These are phyloP conservation scores for Biscutella auriculata DNA, from an alignment of 441 rosid genomes.

Conservation along the genomic window DNA sequence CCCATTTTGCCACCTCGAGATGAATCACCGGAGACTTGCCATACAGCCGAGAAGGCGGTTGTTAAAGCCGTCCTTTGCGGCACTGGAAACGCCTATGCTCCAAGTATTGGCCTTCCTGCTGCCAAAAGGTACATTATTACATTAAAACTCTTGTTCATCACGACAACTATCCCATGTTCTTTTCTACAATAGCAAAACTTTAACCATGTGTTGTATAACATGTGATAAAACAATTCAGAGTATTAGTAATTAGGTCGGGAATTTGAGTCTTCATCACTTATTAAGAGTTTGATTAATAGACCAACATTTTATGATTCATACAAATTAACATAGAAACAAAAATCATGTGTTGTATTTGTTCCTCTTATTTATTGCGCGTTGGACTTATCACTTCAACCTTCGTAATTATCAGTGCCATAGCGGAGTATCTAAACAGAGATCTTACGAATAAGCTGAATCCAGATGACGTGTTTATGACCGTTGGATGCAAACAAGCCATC, in stretches of 20 bases:
- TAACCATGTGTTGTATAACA: too few relatives aligned
- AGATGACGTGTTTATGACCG: conserved; percentile 39
- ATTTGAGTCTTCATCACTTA: too few relatives aligned
- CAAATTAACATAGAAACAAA: too few relatives aligned
- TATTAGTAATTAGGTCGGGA: too few relatives aligned
- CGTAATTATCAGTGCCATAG: conserved; percentile 26
- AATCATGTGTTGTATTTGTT: too few relatives aligned
- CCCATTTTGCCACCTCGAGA: conserved; percentile 20
- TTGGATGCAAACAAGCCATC: conserved; percentile 46
- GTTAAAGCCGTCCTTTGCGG: conserved; percentile 27
- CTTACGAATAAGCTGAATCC: conserved; percentile 30
- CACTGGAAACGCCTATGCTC: conserved; percentile 31
- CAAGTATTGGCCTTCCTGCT: conserved; percentile 23
- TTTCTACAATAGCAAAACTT: too few relatives aligned
- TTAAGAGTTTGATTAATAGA: too few relatives aligned
- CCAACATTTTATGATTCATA: too few relatives aligned
- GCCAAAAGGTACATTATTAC: conserved; percentile 34
- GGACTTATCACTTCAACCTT: not conserved
- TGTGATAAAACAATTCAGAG: too few relatives aligned
- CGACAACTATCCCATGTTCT: too few relatives aligned
- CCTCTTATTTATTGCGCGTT: too few relatives aligned
- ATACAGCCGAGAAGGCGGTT: conserved; percentile 32
- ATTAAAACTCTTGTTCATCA: not conserved
- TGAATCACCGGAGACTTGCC: conserved; percentile 23
- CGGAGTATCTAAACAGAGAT: conserved; percentile 26